These are phyloP conservation scores for Sporothrix dimorphospora DNA, from an alignment of 2,329 filamentous ascomycete genomes.

Conservation along the genomic window DNA sequence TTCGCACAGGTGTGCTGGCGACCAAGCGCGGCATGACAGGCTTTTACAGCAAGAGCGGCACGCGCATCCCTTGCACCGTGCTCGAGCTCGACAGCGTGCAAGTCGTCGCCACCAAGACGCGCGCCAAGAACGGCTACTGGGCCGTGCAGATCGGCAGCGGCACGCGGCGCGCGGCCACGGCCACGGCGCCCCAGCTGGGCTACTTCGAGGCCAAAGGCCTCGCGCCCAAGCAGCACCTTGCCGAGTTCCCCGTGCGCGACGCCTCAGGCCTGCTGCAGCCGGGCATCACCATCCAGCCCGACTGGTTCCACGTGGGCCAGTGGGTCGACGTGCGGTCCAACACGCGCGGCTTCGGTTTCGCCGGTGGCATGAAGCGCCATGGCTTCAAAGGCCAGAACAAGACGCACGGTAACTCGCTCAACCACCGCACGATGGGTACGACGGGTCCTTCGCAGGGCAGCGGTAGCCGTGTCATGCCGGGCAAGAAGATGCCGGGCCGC, in stretches of 20 bases:
- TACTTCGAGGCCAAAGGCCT: constrained; percentile 84
- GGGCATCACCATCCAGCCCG: constrained; percentile 75
- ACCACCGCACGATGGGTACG: constrained; percentile 90
- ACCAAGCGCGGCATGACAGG: constrained; percentile 97
- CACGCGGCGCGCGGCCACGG: constrained; percentile 71
- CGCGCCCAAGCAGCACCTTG: constrained; percentile 79
- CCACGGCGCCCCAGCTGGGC: constrained; percentile 80
- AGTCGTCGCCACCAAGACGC: constrained; percentile 84
- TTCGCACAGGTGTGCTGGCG: constrained; percentile 80
- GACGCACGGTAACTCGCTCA: constrained; percentile 93
- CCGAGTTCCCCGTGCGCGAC: constrained; percentile 83
- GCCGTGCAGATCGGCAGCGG: constrained; percentile 89
- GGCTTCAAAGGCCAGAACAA: constrained; percentile 87
- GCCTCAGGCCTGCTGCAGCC: constrained; percentile 73
- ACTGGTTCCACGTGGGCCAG: constrained; percentile 90
- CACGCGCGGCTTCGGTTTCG: constrained; percentile 88
- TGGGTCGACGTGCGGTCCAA: constrained; percentile 83
- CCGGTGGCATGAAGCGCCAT: constrained; percentile 96
- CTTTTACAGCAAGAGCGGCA: constrained; percentile 78
- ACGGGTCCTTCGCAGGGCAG: constrained; percentile 87
- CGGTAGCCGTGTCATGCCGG: constrained; percentile 88
- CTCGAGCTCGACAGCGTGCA: constrained; percentile 92
- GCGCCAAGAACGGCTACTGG: constrained; percentile 82
- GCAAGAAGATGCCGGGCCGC: constrained; percentile 96
- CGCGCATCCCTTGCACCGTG: constrained; percentile 83